Evolutionary conservation across 768 basidiomycete genomes (phyloP).

Genomic region (Phylloporus arenicola): DNA sequence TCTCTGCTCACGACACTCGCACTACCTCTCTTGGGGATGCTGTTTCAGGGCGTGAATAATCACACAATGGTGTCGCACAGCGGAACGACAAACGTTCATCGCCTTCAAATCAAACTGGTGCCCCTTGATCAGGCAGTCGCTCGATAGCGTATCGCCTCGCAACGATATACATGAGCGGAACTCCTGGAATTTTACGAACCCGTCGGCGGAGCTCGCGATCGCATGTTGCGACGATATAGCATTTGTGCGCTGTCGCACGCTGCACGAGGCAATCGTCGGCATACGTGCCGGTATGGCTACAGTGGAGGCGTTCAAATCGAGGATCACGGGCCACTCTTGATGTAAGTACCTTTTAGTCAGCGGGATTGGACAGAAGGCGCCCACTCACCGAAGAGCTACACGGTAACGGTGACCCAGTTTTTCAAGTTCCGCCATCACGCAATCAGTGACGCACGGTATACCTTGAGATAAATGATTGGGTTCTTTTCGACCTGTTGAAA

Average conservation of each 20-base stretch:
- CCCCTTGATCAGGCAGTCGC: conserved; percentile 89
- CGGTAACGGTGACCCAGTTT: conserved; percentile 95
- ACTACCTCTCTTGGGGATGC: not conserved
- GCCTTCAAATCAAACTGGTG: conserved; percentile 43
- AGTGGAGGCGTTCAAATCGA: conserved; percentile 89
- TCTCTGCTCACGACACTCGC: not conserved
- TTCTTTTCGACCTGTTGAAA: not conserved
- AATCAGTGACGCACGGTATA: conserved; percentile 98
- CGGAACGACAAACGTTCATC: not conserved
- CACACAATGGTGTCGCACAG: not conserved
- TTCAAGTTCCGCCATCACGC: conserved; percentile 97
- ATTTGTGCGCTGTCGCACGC: conserved; percentile 90
- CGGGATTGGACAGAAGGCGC: not conserved
- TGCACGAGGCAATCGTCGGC: conserved; percentile 98
- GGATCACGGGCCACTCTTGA: conserved; percentile 94
- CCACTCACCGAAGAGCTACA: conserved; percentile 79
- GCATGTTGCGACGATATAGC: conserved; percentile 96
- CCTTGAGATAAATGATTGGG: conserved; percentile 42
- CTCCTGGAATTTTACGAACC: conserved; percentile 87
- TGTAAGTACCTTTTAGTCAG: conserved; percentile 13
- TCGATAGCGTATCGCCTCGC: conserved; percentile 91
- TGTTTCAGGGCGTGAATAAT: not conserved
- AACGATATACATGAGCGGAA: conserved; percentile 97
- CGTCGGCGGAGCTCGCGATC: conserved; percentile 91
- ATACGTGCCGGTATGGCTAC: conserved; percentile 94